Conservation (phyloP, 345 rosid genomes). For the Salix arbutifolia region DNA sequence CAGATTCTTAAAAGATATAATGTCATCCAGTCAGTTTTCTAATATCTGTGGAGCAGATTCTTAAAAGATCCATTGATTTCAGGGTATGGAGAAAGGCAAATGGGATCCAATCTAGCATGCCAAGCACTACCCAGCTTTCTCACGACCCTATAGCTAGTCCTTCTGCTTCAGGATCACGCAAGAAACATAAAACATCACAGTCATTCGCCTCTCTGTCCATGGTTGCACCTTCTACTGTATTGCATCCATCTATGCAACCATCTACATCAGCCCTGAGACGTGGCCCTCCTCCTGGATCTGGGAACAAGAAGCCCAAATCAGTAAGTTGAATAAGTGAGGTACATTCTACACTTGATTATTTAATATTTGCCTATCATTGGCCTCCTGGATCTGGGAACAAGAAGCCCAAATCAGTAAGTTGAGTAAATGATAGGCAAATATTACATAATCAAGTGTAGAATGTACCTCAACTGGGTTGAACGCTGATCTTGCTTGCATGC, state of each 20-base stretch:
- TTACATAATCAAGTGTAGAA: no score
- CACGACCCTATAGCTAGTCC: slow-evolving; percentile 76
- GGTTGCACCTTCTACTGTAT: slow-evolving; percentile 71
- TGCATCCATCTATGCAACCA: slow-evolving; percentile 75
- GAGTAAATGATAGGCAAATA: no score
- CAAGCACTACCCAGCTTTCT: slow-evolving; percentile 52
- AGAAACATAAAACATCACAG: slow-evolving; percentile 79
- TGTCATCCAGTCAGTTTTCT: slow-evolving; percentile 15
- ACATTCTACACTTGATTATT: slow-evolving; percentile 11
- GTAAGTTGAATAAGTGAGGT: slow-evolving; percentile 60
- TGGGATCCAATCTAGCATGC: slow-evolving; percentile 62
- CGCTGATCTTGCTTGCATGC: background rate
- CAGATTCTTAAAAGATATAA: slow-evolving; percentile 9
- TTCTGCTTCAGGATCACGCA: slow-evolving; percentile 77
- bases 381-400: background rate
- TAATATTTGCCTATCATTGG: slow-evolving; percentile 9
- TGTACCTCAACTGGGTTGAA: background rate
- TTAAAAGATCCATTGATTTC: slow-evolving; percentile 24
- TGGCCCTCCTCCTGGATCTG: slow-evolving; percentile 65
- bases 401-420: no score
- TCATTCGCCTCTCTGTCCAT: slow-evolving; percentile 71
- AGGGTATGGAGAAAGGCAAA: slow-evolving; percentile 93
- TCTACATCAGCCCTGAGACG: slow-evolving; percentile 72
- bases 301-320: slow-evolving; percentile 74
- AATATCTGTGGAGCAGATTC: slow-evolving; percentile 19